Evolutionary conservation across 192 early-diverging fungal species (phyloP).

Genomic region (Thoreauomyces humboldtii): DNA sequence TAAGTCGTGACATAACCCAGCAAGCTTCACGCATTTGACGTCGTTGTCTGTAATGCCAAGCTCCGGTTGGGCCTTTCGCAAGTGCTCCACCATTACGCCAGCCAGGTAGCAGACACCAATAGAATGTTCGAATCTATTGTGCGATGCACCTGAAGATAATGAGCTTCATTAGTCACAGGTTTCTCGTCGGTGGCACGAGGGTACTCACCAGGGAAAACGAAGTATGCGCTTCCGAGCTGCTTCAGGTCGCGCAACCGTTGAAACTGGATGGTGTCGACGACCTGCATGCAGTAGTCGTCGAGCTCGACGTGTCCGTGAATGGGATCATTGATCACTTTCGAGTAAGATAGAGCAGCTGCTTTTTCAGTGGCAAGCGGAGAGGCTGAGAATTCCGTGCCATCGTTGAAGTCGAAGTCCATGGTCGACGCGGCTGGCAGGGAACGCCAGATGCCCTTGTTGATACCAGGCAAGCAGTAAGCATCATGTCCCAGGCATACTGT

Average conservation of each 20-base stretch:
- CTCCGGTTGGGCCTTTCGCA: slow-evolving; percentile 73
- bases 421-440: too few species aligned
- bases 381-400: not conserved
- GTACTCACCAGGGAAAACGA: slow-evolving; percentile 70
- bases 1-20: slow-evolving; percentile 92
- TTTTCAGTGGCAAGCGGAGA: slow-evolving; percentile 3
- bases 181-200: not conserved
- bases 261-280: slow-evolving; percentile 87
- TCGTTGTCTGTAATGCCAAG: slow-evolving; percentile 77
- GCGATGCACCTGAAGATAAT: slow-evolving; percentile 66
- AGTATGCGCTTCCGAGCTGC: slow-evolving; percentile 84
- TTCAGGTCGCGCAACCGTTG: slow-evolving; percentile 92
- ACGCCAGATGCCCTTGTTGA: too few species aligned
- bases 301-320: slow-evolving; percentile 76
- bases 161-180: not conserved
- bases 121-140: slow-evolving; percentile 96
- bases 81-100: slow-evolving; percentile 64
- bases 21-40: slow-evolving; percentile 80
- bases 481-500: too few species aligned
- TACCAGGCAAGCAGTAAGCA: too few species aligned
- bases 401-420: too few species aligned
- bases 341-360: slow-evolving; percentile 16
- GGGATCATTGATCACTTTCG: slow-evolving; percentile 69
- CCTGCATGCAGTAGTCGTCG: slow-evolving; percentile 43
- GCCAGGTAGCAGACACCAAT: slow-evolving; percentile 86